Conservation (phyloP, 2,329 filamentous ascomycete genomes). For the Cytospora paraplurivora region DNA sequence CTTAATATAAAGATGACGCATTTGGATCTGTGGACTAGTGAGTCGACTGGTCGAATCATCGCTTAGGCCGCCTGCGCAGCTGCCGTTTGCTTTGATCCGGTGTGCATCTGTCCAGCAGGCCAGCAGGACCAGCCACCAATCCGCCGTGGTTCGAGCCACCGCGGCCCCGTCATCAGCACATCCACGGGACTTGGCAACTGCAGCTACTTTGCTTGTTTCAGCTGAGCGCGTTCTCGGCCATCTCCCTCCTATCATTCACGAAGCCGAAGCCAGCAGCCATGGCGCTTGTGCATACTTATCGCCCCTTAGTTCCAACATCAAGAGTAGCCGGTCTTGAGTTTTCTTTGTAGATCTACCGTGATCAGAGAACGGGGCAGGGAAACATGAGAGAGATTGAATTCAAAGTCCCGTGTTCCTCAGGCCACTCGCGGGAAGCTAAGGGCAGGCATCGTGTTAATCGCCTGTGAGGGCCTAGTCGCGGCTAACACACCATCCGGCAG, state of each 20-base stretch:
- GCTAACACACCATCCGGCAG: not conserved
- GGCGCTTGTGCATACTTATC: constrained; percentile 10
- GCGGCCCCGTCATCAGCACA: constrained; percentile 20
- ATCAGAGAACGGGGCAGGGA: not conserved
- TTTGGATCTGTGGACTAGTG: constrained; percentile 33
- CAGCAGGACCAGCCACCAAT: constrained; percentile 36
- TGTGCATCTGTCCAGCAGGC: constrained; percentile 44
- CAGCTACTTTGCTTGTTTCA: constrained; percentile 26
- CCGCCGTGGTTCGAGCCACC: constrained; percentile 28
- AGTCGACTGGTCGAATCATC: constrained; percentile 31
- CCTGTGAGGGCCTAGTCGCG: no score
- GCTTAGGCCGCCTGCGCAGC: constrained; percentile 33
- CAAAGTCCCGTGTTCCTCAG: not conserved
- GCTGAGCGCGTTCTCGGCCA: constrained; percentile 21
- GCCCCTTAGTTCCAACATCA: constrained; percentile 4
- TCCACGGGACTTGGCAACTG: constrained; percentile 25
- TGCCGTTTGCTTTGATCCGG: constrained; percentile 9
- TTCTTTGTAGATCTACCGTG: not conserved
- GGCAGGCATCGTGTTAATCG: not conserved
- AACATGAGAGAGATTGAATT: not conserved
- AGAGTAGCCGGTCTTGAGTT: constrained; percentile 6
- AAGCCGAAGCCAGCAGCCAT: constrained; percentile 9
- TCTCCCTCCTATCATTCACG: constrained; percentile 19
- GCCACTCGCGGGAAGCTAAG: not conserved
- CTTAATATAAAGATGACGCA: constrained; percentile 37